Percentiles rank a stretch among this genome's conserved stretches.
These are phyloP conservation scores for Oryza meyeriana DNA, from an alignment of 176 grass and related monocot genomes.

Conservation along the genomic window DNA sequence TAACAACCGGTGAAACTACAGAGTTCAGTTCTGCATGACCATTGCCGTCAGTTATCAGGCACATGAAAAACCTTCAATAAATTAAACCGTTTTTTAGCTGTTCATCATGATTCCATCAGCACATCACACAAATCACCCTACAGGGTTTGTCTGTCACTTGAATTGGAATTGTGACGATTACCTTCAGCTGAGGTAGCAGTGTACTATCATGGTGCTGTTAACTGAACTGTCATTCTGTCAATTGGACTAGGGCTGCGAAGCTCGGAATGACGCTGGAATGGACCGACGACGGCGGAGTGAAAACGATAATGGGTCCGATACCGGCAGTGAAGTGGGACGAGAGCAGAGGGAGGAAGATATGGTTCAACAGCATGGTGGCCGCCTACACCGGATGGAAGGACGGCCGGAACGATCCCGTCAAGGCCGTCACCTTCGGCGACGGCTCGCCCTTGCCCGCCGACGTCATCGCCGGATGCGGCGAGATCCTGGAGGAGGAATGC, in stretches of 20 bases:
- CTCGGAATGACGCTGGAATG: slow-evolving; percentile 89
- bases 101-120: neutral
- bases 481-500: slow-evolving; percentile 70
- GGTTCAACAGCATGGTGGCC: slow-evolving; percentile 98
- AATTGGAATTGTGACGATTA: neutral
- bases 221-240: neutral
- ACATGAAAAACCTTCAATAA: neutral
- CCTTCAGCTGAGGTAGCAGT: neutral
- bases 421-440: slow-evolving; percentile 80
- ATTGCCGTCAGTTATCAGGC: neutral
- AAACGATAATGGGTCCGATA: slow-evolving; percentile 84
- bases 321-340: slow-evolving; percentile 65
- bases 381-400: slow-evolving; percentile 97
- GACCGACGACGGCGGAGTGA: slow-evolving; percentile 70
- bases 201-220: neutral
- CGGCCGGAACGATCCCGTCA: slow-evolving; percentile 74
- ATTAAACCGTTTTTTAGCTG: neutral
- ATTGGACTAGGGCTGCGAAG: slow-evolving; percentile 41
- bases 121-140: no score
- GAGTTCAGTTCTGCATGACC: neutral
- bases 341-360: slow-evolving; percentile 61
- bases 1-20: neutral
- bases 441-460: slow-evolving; percentile 58
- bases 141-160: neutral
- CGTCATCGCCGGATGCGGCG: slow-evolving; percentile 61